phyloP scores from a whole-genome alignment of 208 protist species.

The Trypanosoma avium region DNA sequence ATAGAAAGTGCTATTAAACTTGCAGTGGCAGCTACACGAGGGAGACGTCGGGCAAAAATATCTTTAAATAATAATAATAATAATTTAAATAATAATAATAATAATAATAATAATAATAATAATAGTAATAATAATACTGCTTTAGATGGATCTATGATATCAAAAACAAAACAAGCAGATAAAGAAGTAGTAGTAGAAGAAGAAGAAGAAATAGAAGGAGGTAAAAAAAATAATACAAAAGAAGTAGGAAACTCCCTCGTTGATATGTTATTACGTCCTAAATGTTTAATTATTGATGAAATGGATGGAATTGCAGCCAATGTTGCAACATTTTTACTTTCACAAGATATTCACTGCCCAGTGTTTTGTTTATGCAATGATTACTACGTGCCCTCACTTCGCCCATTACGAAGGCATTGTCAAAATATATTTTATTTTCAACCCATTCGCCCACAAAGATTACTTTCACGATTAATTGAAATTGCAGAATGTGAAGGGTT shows the following conservation, averaged over 20 bases:
- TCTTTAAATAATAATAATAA: no score
- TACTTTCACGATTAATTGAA: slow-evolving; percentile 64
- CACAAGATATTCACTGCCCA: slow-evolving; percentile 64
- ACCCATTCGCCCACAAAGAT: slow-evolving; percentile 64
- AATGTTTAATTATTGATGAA: slow-evolving; percentile 90
- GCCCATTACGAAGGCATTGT: slow-evolving; percentile 58
- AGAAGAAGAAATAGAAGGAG: slow-evolving; percentile 1
- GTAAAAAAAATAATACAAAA: neutral
- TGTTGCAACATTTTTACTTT: slow-evolving; percentile 55
- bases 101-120: no score
- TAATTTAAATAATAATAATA: no score
- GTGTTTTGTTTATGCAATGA: slow-evolving; percentile 90
- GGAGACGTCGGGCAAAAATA: slow-evolving; percentile 7
- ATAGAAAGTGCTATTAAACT: slow-evolving; percentile 73
- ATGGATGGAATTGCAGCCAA: slow-evolving; percentile 86
- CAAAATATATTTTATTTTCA: slow-evolving; percentile 57
- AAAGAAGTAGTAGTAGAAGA: neutral
- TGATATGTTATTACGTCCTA: slow-evolving; percentile 60
- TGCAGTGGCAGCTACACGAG: slow-evolving; percentile 38
- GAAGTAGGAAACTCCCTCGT: slow-evolving; percentile 34
- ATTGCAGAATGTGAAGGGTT: slow-evolving; percentile 40
- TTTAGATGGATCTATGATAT: neutral
- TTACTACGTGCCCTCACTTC: slow-evolving; percentile 73
- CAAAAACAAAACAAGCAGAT: neutral
- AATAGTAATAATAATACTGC: no score